Evolutionary conservation across 2,329 filamentous ascomycete species (phyloP).

Genomic region (Elsinoe fawcettii): DNA sequence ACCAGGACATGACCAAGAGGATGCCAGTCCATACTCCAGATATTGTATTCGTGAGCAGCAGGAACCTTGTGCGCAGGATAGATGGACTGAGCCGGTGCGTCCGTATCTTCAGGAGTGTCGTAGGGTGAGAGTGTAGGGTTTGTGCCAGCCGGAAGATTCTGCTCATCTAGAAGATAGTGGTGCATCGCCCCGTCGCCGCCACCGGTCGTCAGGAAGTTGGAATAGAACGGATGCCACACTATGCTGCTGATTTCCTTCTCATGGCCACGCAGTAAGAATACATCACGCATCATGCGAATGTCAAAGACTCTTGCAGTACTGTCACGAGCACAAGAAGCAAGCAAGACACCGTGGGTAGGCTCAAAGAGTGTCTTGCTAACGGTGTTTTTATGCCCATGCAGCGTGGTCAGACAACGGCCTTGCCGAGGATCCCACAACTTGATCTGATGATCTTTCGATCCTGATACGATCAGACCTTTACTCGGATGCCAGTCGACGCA

Average conservation of each 20-base stretch:
- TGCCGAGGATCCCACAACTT: slow-evolving; percentile 98
- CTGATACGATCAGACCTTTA: slow-evolving; percentile 88
- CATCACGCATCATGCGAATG: slow-evolving; percentile 95
- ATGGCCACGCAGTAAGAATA: slow-evolving; percentile 84
- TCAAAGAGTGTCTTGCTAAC: slow-evolving; percentile 92
- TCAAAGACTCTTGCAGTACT: slow-evolving; percentile 92
- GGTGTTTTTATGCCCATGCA: slow-evolving; percentile 95
- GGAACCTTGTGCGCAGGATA: slow-evolving; percentile 81
- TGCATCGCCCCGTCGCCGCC: slow-evolving; percentile 82
- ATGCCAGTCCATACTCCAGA: slow-evolving; percentile 98
- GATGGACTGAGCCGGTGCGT: slow-evolving; percentile 79
- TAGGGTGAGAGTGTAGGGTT: slow-evolving; percentile 70
- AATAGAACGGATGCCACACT: slow-evolving; percentile 88
- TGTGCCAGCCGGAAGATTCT: slow-evolving; percentile 71
- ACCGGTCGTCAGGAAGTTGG: slow-evolving; percentile 80
- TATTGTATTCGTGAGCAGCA: slow-evolving; percentile 86
- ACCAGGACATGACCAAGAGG: slow-evolving; percentile 91
- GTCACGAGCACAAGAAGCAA: slow-evolving; percentile 88
- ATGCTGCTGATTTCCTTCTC: slow-evolving; percentile 93
- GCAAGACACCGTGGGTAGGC: slow-evolving; percentile 69
- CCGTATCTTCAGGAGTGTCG: slow-evolving; percentile 70
- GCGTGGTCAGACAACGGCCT: slow-evolving; percentile 79
- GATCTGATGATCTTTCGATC: slow-evolving; percentile 93
- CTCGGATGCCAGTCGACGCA: slow-evolving; percentile 95
- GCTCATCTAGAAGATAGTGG: slow-evolving; percentile 94